These are phyloP conservation scores for Cinchona pubescens DNA, from an alignment of 257 asterid species.

Conservation along the genomic window DNA sequence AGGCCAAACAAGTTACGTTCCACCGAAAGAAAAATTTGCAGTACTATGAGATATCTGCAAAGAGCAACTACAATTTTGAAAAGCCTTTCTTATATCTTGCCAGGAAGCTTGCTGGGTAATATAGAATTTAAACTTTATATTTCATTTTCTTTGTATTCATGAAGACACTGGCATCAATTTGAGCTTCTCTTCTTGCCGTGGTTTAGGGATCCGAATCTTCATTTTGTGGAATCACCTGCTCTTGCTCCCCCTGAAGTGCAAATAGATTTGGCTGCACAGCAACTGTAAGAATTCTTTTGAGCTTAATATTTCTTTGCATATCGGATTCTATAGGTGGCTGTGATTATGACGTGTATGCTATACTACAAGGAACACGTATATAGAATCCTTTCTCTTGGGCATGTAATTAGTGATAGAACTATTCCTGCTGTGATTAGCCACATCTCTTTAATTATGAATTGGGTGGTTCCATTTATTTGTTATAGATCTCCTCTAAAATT, in stretches of 20 bases:
- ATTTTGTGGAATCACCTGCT: conserved; percentile 69
- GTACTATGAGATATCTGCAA: conserved; percentile 72
- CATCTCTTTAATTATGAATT: background rate
- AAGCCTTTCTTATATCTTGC: conserved; percentile 70
- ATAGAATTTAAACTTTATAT: background rate
- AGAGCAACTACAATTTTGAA: conserved; percentile 84
- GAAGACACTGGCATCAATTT: background rate
- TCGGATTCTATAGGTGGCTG: background rate
- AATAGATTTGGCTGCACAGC: conserved; percentile 59
- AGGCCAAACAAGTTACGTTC: conserved; percentile 75
- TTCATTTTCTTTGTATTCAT: background rate
- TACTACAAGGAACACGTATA: background rate
- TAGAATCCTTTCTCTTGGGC: background rate
- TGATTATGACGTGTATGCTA: background rate
- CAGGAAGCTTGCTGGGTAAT: conserved; percentile 73
- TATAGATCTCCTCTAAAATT: background rate
- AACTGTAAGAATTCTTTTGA: conserved; percentile 30
- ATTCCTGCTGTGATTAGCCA: background rate
- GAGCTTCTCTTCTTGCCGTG: background rate
- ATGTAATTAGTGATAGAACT: background rate
- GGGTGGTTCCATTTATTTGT: background rate
- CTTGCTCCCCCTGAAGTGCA: conserved; percentile 70
- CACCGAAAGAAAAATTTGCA: conserved; percentile 71
- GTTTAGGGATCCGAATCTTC: conserved; percentile 52
- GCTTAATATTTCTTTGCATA: background rate